phyloP scores from a whole-genome alignment of 2,329 filamentous ascomycete species.

The Alternaria solani region DNA sequence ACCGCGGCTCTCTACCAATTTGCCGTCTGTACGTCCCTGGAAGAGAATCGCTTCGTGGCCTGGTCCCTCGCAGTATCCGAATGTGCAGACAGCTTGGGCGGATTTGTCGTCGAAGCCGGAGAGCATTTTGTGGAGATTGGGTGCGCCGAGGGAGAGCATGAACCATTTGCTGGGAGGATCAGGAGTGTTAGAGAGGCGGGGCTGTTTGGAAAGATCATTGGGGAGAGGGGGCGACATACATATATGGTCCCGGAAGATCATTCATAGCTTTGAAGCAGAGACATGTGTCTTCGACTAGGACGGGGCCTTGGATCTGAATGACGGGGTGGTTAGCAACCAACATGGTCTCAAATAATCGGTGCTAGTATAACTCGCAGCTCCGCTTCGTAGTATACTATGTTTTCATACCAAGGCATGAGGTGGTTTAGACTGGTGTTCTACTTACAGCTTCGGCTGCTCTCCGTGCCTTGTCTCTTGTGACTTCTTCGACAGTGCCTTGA shows the following conservation, averaged over 20 bases:
- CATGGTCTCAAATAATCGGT: background rate
- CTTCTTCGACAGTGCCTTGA: conserved; percentile 90
- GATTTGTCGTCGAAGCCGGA: conserved; percentile 89
- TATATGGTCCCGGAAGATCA: conserved; percentile 94
- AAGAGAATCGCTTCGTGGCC: conserved; percentile 86
- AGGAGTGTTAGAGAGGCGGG: background rate
- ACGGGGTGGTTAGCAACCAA: background rate
- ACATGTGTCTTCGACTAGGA: conserved; percentile 94
- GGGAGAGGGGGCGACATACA: conserved; percentile 66
- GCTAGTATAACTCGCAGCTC: background rate
- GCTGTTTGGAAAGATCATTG: background rate
- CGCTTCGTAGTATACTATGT: background rate
- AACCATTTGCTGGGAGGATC: conserved; percentile 85
- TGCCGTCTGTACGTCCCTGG: conserved; percentile 86
- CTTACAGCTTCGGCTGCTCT: conserved; percentile 79
- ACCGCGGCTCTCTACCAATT: conserved; percentile 85
- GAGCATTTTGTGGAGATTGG: conserved; percentile 88
- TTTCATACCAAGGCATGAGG: background rate
- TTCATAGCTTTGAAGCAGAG: conserved; percentile 90
- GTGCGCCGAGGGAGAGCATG: conserved; percentile 79
- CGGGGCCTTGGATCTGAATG: conserved; percentile 77
- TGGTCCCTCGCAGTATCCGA: conserved; percentile 87
- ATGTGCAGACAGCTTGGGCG: conserved; percentile 93
- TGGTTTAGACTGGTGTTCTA: conserved; percentile 4
- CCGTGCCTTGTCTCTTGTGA: conserved; percentile 86